Evolutionary conservation across 192 early-diverging fungal species (phyloP), one percentile per base, ranked within the genome.

Genomic region (Kickxella alabastrina): DNA sequence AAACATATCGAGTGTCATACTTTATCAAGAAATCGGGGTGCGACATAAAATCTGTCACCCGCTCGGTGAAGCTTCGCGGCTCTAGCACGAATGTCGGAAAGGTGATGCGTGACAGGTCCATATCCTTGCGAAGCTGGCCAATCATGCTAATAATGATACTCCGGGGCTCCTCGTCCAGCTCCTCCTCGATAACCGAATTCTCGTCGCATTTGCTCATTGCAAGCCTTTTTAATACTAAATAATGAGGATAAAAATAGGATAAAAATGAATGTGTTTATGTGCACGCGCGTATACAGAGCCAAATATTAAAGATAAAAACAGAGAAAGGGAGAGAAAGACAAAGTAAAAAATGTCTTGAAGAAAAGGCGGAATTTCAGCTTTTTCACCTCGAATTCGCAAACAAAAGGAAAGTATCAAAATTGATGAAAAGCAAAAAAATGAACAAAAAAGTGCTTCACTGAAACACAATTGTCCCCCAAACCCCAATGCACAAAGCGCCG

Each of bases 31-130:
- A 63, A 31, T 94, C 87, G 7, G 89, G 88, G 49, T 94, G 90
- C 27, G 85, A 83, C 85, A 96, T 91, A 79, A 98, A 98, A 78
- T 98, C 92, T 6, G 92, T 92, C 22, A 98, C 88, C 18, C 91
- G 84, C 63, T 98, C 95, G 22, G 91, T 82, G 79, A 95, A 92
- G 68, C 88, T 91, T 18, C 93, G 73, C 2, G 93, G 90, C 54
- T 98, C 95, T 18, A 98, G 79, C 4, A 98, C 85, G 80, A 98
- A 98, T 5, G 91, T 92, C 10, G 93, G 95, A 14, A 98, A 83
- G n/a, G 93, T 91, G 37, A 98, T 85, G 46, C 89, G 79, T 48
- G 89, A 89, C 49, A 98, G 83, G 62, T 98, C 95, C 72, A 85
- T 91, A 41, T 87, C 92, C 60, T 90, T 86, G 48, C 88, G 74